Evolutionary conservation across 1,284 basidiomycete species (phyloP).

Genomic region (Rhodotorula sp.): DNA sequence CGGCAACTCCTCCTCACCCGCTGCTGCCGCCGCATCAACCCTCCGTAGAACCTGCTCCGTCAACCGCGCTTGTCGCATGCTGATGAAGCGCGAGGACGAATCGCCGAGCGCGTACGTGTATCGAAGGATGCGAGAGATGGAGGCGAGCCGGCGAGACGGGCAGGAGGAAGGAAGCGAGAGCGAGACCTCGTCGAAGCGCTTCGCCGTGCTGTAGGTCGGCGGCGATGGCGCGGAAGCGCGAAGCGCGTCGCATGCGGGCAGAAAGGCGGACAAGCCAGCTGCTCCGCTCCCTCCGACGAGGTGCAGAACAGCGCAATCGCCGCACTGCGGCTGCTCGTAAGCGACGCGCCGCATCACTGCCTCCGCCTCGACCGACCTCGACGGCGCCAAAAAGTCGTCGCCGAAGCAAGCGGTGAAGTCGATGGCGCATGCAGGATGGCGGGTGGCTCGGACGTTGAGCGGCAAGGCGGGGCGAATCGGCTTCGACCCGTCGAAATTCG

Average conservation of each 20-base stretch:
- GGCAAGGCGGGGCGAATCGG: background rate
- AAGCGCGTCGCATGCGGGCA: conserved; percentile 39
- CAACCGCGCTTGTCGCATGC: background rate
- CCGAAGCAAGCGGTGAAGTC: conserved; percentile 24
- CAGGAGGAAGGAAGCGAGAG: background rate
- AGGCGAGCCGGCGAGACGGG: background rate
- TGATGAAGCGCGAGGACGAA: conserved; percentile 13
- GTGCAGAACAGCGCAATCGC: conserved; percentile 49
- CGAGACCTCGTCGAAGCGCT: background rate
- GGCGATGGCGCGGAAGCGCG: background rate
- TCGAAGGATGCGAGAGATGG: conserved; percentile 18
- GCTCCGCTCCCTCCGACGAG: conserved; percentile 46
- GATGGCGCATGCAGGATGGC: conserved; percentile 12
- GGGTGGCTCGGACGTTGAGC: background rate
- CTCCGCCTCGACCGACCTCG: background rate
- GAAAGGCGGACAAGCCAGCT: conserved; percentile 46
- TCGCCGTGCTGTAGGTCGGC: background rate
- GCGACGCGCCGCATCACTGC: conserved; percentile 43
- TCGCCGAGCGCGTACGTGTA: conserved; percentile 29
- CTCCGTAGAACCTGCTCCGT: background rate
- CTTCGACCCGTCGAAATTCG: no score
- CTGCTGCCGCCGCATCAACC: background rate
- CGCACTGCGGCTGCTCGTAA: conserved; percentile 41
- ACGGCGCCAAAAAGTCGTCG: conserved; percentile 4
- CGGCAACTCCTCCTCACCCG: background rate